Evolutionary conservation across 495 filamentous ascomycete genomes (phyloP).

Genomic region (Lasiosphaeria hispida): DNA sequence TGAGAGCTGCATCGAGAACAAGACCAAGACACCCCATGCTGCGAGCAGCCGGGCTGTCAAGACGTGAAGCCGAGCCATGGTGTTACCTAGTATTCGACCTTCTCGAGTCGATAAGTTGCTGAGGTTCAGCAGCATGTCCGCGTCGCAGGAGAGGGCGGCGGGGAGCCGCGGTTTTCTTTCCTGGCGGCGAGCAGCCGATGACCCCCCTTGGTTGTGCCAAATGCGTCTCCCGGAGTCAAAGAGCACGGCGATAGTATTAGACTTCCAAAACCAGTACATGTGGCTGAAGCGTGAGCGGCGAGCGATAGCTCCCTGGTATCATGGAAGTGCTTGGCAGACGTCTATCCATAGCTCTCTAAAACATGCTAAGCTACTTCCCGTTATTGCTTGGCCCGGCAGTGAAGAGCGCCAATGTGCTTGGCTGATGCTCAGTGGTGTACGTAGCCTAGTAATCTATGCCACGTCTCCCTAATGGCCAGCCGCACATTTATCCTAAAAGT

Average conservation of each 20-base stretch:
- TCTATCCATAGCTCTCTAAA: not conserved
- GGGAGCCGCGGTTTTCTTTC: not conserved
- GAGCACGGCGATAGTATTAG: too few relatives aligned
- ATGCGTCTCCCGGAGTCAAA: not conserved
- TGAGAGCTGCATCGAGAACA: not conserved
- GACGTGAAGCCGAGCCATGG: conserved; percentile 4
- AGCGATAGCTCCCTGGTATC: not conserved
- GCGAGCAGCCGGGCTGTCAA: conserved; percentile 13
- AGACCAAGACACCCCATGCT: conserved; percentile 22
- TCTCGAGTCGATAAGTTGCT: not conserved
- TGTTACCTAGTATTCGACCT: not conserved
- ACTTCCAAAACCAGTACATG: too few relatives aligned
- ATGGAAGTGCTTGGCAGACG: not conserved
- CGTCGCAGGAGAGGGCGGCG: not conserved
- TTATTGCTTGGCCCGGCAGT: conserved; percentile 8
- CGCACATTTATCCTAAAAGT: conserved; percentile 8
- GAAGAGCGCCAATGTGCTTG: not conserved
- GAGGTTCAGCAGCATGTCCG: not conserved
- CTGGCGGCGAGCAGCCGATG: too few relatives aligned
- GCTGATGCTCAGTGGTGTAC: not conserved
- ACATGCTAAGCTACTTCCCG: not conserved
- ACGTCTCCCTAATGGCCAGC: not conserved
- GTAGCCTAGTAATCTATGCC: not conserved
- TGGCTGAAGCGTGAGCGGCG: not conserved
- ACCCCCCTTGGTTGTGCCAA: not conserved